Conservation (phyloP, 148 eudicot genomes). For the Camellia lanceoleosa region DNA sequence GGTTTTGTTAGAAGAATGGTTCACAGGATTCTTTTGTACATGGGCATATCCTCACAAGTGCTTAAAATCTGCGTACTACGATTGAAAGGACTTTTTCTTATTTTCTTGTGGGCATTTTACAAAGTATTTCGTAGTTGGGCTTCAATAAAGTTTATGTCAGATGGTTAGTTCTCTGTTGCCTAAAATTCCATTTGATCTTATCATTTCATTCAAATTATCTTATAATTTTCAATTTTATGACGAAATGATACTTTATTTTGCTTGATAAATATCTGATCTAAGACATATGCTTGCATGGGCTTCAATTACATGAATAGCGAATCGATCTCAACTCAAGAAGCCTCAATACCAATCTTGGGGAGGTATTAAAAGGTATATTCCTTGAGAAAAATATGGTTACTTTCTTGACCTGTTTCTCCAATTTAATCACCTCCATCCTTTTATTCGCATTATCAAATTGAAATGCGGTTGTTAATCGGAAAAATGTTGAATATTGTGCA, state of each 20-base stretch:
- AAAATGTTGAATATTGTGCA: too few species aligned
- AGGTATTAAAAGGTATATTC: not conserved
- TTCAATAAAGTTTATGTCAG: slow-evolving; percentile 64
- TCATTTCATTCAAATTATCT: not conserved
- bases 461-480: not conserved
- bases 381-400: not conserved
- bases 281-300: not conserved
- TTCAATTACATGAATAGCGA: not conserved
- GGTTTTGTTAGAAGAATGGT: not conserved
- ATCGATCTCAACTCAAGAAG: not conserved
- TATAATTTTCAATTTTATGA: not conserved
- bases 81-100: not conserved
- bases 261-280: not conserved
- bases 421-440: not conserved
- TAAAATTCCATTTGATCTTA: not conserved
- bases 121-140: slow-evolving; percentile 75
- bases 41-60: not conserved
- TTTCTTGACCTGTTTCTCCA: not conserved
- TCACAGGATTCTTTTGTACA: not conserved
- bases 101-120: slow-evolving; percentile 42
- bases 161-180: slow-evolving; percentile 42
- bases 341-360: not conserved
- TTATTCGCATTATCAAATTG: not conserved
- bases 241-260: not conserved
- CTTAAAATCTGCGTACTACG: not conserved